Percentiles rank a stretch among this genome's conserved stretches.
These are phyloP conservation scores for Coleophoma cylindrospora DNA, from an alignment of 2,329 filamentous ascomycete species.

Conservation along the genomic window DNA sequence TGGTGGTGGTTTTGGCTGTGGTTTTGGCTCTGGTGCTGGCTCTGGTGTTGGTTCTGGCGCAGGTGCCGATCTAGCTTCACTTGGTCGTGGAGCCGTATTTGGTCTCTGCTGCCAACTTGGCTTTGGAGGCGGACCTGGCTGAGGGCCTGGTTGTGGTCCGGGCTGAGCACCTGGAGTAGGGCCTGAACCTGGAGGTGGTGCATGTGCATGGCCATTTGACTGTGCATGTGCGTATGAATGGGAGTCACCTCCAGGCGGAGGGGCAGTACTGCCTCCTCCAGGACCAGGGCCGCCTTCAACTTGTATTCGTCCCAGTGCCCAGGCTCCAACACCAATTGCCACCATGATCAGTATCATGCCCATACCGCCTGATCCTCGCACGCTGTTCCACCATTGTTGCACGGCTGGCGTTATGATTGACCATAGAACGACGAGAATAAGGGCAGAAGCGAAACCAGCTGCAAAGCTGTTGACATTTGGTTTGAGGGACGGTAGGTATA, in stretches of 20 bases:
- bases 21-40: slow-evolving; percentile 4
- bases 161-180: slow-evolving; percentile 21
- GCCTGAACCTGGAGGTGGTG: slow-evolving; percentile 11
- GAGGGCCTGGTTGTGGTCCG: slow-evolving; percentile 12
- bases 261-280: slow-evolving; percentile 17
- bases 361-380: slow-evolving; percentile 67
- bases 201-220: slow-evolving; percentile 16
- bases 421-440: slow-evolving; percentile 69
- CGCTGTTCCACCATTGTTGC: slow-evolving; percentile 65
- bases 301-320: slow-evolving; percentile 67
- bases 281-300: slow-evolving; percentile 36
- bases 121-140: slow-evolving; percentile 5
- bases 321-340: slow-evolving; percentile 71
- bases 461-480: slow-evolving; percentile 88
- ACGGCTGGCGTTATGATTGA: slow-evolving; percentile 69
- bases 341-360: slow-evolving; percentile 69
- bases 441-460: slow-evolving; percentile 74
- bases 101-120: slow-evolving; percentile 19
- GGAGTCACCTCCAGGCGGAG: slow-evolving; percentile 6
- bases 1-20: slow-evolving; percentile 15
- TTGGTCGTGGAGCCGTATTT: not conserved
- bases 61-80: slow-evolving; percentile 25
- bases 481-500: slow-evolving; percentile 87
- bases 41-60: slow-evolving; percentile 15
- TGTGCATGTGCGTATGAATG: slow-evolving; percentile 11